Evolutionary conservation across 129 eudicot genomes (phyloP).

Genomic region (Flaveria linearis): DNA sequence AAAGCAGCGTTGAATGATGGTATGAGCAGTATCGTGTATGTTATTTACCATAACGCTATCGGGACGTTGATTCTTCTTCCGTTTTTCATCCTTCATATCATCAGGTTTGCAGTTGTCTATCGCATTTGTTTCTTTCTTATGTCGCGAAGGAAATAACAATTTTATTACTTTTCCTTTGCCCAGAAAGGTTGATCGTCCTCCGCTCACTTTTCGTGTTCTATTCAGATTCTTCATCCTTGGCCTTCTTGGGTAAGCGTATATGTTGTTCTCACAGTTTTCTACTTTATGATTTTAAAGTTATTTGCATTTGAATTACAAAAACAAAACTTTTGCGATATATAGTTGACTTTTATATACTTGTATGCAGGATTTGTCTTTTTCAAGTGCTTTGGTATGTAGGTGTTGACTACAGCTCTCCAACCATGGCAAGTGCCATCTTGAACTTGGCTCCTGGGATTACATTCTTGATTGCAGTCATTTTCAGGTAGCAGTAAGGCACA

Average conservation of each 20-base stretch:
- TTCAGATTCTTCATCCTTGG: constrained; percentile 30
- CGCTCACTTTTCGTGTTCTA: constrained; percentile 27
- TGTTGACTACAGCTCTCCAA: constrained; percentile 45
- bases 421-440: constrained; percentile 23
- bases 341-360: background rate
- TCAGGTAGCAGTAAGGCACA: constrained; percentile 21
- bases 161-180: background rate
- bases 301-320: no score
- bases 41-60: constrained; percentile 40
- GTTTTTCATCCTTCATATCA: constrained; percentile 26
- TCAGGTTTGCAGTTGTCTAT: constrained; percentile 4
- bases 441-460: constrained; percentile 29
- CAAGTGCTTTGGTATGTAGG: constrained; percentile 34
- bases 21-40: constrained; percentile 28
- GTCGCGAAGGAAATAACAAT: background rate
- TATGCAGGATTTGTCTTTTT: constrained; percentile 37
- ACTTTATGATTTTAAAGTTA: no score
- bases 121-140: background rate
- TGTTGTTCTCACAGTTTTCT: no score
- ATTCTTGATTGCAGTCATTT: constrained; percentile 25
- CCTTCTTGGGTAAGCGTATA: constrained; percentile 36
- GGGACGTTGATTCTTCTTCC: constrained; percentile 41
- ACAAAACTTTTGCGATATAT: no score
- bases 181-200: constrained; percentile 36
- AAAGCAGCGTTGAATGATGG: constrained; percentile 42